Percentiles rank a stretch among this genome's conserved stretches.
These are phyloP conservation scores for Ensete glaucum DNA, from an alignment of 176 grass and related monocot genomes.

Conservation along the genomic window DNA sequence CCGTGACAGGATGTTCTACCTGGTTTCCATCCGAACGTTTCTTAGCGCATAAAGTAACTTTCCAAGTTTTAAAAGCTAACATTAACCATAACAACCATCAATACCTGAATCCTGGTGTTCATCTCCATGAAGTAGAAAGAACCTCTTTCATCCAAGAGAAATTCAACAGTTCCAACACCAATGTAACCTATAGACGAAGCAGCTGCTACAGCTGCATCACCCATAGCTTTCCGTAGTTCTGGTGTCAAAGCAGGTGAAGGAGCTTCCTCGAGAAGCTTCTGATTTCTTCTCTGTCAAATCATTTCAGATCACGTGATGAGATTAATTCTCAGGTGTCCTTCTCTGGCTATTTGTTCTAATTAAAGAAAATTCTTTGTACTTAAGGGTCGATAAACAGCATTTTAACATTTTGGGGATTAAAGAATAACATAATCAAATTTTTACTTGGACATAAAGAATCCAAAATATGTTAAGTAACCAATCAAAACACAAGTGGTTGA, in stretches of 20 bases:
- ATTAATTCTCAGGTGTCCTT: neutral
- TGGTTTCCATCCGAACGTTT: slow-evolving; percentile 6
- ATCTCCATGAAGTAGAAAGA: slow-evolving; percentile 55
- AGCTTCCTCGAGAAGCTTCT: slow-evolving; percentile 52
- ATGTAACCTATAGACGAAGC: slow-evolving; percentile 40
- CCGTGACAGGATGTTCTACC: slow-evolving; percentile 48
- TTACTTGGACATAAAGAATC: no score
- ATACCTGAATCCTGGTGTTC: slow-evolving; percentile 52
- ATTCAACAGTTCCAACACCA: slow-evolving; percentile 51
- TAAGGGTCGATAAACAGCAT: neutral
- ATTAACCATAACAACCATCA: slow-evolving; percentile 2
- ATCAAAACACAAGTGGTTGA: no score
- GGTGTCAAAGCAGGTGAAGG: slow-evolving; percentile 41
- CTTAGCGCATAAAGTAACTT: neutral
- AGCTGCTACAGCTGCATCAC: slow-evolving; percentile 42
- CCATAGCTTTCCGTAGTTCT: slow-evolving; percentile 43
- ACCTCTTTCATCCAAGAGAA: slow-evolving; percentile 46
- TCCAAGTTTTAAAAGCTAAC: neutral
- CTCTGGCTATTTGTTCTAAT: no score
- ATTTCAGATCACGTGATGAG: neutral
- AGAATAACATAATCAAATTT: no score
- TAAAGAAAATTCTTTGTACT: neutral
- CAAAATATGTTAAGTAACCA: no score
- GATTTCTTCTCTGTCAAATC: slow-evolving; percentile 40
- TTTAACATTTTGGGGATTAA: no score